Conservation (phyloP, 2,329 filamentous ascomycete genomes). For the Ophiostoma himal-ulmi region DNA sequence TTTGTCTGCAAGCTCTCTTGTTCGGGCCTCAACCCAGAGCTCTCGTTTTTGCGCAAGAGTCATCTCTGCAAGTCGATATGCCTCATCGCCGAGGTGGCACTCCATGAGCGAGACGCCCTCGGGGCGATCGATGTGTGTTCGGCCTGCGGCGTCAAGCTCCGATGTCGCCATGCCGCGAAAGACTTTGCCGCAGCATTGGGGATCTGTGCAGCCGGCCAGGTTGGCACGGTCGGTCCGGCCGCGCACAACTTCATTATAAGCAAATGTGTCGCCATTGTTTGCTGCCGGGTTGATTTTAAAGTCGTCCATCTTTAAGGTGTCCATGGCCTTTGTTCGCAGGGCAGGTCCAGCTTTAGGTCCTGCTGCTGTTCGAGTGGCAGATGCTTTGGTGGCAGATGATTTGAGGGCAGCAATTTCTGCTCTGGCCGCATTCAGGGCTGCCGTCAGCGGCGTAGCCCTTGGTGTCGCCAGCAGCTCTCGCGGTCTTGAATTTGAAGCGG, state of each 20-base stretch:
- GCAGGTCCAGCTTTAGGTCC: constrained; percentile 24
- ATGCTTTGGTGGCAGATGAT: too few species aligned
- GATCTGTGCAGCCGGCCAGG: constrained; percentile 66
- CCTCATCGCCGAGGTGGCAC: constrained; percentile 51
- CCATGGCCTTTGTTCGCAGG: constrained; percentile 53
- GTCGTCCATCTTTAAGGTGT: constrained; percentile 58
- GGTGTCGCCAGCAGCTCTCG: neutral
- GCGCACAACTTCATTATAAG: constrained; percentile 69
- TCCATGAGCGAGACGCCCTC: constrained; percentile 50
- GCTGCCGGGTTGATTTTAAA: constrained; percentile 74
- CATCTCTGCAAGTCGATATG: constrained; percentile 56
- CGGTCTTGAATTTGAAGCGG: neutral
- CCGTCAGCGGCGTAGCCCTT: neutral
- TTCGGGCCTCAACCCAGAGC: constrained; percentile 69
- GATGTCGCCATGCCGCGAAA: constrained; percentile 61
- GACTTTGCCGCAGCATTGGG: constrained; percentile 68
- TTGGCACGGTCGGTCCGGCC: constrained; percentile 62
- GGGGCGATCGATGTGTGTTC: constrained; percentile 30
- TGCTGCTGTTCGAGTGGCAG: neutral
- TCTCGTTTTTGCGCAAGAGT: constrained; percentile 55
- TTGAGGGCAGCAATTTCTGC: constrained; percentile 13
- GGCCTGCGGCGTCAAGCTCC: constrained; percentile 38
- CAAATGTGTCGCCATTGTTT: constrained; percentile 66
- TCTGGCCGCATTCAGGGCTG: constrained; percentile 11
- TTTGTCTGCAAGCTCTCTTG: constrained; percentile 64